Percentiles rank a stretch among this genome's conserved stretches.
Conservation (phyloP, 371 early-diverging fungal genomes). For the Mucor mucedo region DNA sequence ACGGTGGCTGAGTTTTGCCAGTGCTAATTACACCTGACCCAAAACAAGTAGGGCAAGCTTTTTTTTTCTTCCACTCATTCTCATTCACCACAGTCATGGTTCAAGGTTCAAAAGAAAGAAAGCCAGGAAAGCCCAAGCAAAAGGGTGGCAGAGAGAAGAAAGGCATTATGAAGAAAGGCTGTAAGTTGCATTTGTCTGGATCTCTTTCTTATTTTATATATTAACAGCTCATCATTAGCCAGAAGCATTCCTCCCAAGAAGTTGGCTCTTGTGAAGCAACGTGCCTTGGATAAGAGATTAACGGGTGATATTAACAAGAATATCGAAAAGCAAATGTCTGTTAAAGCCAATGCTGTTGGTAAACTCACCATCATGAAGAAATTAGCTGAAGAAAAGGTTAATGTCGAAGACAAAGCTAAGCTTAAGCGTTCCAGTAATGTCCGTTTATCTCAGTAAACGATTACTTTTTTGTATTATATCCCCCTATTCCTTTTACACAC, state of each 20-base stretch:
- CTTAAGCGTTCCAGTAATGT: slow-evolving; percentile 26
- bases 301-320: slow-evolving; percentile 66
- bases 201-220: neutral
- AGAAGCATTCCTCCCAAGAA: slow-evolving; percentile 66
- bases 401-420: slow-evolving; percentile 37
- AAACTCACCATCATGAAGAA: slow-evolving; percentile 74
- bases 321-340: slow-evolving; percentile 72
- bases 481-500: neutral
- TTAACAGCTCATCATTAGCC: slow-evolving; percentile 31
- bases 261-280: slow-evolving; percentile 59
- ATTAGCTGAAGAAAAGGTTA: slow-evolving; percentile 51
- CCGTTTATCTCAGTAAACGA: neutral
- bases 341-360: slow-evolving; percentile 71
- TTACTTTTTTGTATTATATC: neutral
- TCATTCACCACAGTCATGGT: slow-evolving; percentile 44
- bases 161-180: slow-evolving; percentile 62
- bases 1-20: slow-evolving; percentile 17
- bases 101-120: slow-evolving; percentile 60
- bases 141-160: slow-evolving; percentile 55
- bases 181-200: slow-evolving; percentile 22
- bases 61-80: slow-evolving; percentile 8
- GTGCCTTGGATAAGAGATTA: slow-evolving; percentile 61
- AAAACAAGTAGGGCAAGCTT: neutral
- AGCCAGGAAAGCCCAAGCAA: slow-evolving; percentile 46
- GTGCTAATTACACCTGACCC: too few species aligned